Base-by-base conservation (phyloP, 2,329 filamentous ascomycete species). In the Sporothrix humicola region DNA sequence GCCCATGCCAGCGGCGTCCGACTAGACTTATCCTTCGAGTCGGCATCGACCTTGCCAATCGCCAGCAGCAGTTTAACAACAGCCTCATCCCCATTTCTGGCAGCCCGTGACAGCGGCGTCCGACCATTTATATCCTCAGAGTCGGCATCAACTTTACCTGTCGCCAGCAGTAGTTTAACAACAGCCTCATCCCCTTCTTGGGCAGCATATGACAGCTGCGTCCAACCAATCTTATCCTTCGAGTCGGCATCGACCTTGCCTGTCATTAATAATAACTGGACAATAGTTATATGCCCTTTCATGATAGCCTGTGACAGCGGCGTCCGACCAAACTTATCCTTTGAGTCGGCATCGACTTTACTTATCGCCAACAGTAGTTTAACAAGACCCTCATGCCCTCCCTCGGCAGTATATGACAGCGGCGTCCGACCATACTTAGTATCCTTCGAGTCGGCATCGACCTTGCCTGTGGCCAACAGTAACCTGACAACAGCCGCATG, bases 331-430 rank as follows among this genome's bases (percentile, higher is more conserved):
- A 12, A 23, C 2, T 13, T 15, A 13, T 58, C 20, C 54, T 15
- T 15, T 9, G 54, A 1, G 0, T 3, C 1, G 10, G 20, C 54
- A 13, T n/a, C 54, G 20, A 9, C 46, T 2, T 9, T 9, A 3
- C 8, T 15, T 3, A 1, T 44, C 37, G 66, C 3, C 46, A 5
- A n/a, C 17, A 56, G 61, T 69, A 65, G 48, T 46, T 54, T 2
- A 2, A 73, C 74, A 12, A 68, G n/a, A n/a, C n/a, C 31, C n/a
- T 70, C 26, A 46, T 78, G 74, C 1, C 77, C 77, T 1, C 6
- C 10, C 20, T 2, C 20, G 23, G 54, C 54, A 12, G 54, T 20
- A 12, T 13, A 58, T 13, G 23, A 58, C 20, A 58, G 54, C 23
- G 54, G 54, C 54, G 54, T 26, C 23, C 20, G 20, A 12, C 54